Conservation (phyloP, 2,329 filamentous ascomycete genomes). For the Metarhizium guizhouense region DNA sequence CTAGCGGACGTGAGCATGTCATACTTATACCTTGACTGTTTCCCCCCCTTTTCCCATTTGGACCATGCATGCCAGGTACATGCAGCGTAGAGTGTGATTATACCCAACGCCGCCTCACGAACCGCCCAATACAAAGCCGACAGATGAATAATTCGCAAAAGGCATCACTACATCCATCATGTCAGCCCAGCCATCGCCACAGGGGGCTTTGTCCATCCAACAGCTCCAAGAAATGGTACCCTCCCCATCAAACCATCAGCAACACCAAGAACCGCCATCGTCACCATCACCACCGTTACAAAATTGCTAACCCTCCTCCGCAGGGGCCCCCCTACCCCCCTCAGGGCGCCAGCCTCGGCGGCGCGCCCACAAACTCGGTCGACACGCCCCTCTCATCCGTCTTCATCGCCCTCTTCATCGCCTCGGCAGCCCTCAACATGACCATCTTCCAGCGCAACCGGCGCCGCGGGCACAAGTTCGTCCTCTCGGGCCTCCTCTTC, state of each 20-base stretch:
- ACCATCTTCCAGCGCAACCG: constrained; percentile 44
- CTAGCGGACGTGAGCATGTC: no score
- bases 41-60: no score
- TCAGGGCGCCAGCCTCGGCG: constrained; percentile 42
- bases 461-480: constrained; percentile 45
- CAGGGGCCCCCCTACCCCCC: constrained; percentile 30
- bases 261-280: background rate
- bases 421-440: constrained; percentile 48
- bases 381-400: constrained; percentile 59
- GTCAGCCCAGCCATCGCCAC: background rate
- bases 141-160: background rate
- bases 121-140: background rate
- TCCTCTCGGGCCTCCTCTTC: constrained; percentile 49
- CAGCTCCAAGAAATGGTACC: background rate
- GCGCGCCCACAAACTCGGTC: constrained; percentile 43
- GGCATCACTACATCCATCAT: background rate
- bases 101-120: background rate
- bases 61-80: no score
- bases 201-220: background rate
- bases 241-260: background rate
- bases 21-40: no score
- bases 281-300: background rate
- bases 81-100: no score
- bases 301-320: background rate
- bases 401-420: constrained; percentile 50